A percentile compares a stretch with the other conserved stretches of the same genome.
Conservation (phyloP, 768 basidiomycete genomes). For the Cytidiella melzeri region DNA sequence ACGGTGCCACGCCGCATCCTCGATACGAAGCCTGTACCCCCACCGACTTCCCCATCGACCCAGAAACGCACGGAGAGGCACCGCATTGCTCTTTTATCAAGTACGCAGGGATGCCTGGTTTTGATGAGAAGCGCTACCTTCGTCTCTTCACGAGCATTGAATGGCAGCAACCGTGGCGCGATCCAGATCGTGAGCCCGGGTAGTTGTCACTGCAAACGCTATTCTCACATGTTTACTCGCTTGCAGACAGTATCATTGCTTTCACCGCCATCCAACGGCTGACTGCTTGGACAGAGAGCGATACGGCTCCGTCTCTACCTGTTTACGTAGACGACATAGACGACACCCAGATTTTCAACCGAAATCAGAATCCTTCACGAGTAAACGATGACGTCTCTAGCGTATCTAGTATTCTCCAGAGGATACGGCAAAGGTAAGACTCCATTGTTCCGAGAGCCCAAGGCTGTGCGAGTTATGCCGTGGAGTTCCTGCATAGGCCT, state of each 20-base stretch:
- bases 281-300: background rate
- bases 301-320: background rate
- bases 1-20: background rate
- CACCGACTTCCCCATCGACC: background rate
- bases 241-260: background rate
- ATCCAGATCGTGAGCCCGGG: background rate
- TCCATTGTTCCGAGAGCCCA: background rate
- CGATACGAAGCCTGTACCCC: background rate
- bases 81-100: background rate
- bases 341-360: background rate
- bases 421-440: background rate
- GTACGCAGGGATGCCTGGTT: background rate
- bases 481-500: too few species aligned
- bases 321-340: background rate
- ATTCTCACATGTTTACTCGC: background rate
- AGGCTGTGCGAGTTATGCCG: too few species aligned
- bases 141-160: background rate
- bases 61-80: background rate
- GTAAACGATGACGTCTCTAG: background rate
- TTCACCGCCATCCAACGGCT: background rate
- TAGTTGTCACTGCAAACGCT: background rate
- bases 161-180: background rate
- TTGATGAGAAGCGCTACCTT: background rate
- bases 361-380: background rate
- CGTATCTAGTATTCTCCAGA: background rate